A percentile compares a stretch with the other conserved stretches of the same genome.
These are phyloP conservation scores for Viridothelium virens DNA, from an alignment of 495 filamentous ascomycete genomes.

Conservation along the genomic window DNA sequence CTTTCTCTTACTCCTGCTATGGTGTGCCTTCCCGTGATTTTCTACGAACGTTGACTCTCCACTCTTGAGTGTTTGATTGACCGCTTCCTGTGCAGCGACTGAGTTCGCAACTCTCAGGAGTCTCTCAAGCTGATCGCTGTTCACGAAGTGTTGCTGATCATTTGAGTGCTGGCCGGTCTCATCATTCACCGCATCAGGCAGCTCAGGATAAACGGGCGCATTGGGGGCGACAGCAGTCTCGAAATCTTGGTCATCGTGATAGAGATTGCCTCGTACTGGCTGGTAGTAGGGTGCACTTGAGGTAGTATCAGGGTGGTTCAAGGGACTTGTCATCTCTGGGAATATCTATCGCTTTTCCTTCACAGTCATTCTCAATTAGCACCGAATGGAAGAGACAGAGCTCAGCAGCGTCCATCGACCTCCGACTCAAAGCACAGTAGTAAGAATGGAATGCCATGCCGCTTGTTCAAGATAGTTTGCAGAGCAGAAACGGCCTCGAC, in stretches of 20 bases:
- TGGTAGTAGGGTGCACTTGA: slow-evolving; percentile 1
- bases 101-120: slow-evolving; percentile 11
- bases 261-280: neutral
- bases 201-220: neutral
- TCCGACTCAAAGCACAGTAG: neutral
- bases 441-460: neutral
- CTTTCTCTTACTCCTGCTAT: slow-evolving; percentile 2
- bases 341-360: neutral
- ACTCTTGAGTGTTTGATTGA: neutral
- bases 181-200: neutral
- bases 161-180: neutral
- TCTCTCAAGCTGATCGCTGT: neutral
- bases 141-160: neutral
- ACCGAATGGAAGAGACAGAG: too few relatives aligned
- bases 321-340: neutral
- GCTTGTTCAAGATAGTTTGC: neutral
- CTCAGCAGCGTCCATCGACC: neutral
- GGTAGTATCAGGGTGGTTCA: neutral
- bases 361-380: neutral
- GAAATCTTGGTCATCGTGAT: neutral
- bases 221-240: neutral
- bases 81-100: slow-evolving; percentile 8
- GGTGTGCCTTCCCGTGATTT: neutral
- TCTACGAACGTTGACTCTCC: neutral
- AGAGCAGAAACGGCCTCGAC: too few relatives aligned